phyloP scores from a whole-genome alignment of 1,284 basidiomycete genomes.

The Ceratobasidium sp. region DNA sequence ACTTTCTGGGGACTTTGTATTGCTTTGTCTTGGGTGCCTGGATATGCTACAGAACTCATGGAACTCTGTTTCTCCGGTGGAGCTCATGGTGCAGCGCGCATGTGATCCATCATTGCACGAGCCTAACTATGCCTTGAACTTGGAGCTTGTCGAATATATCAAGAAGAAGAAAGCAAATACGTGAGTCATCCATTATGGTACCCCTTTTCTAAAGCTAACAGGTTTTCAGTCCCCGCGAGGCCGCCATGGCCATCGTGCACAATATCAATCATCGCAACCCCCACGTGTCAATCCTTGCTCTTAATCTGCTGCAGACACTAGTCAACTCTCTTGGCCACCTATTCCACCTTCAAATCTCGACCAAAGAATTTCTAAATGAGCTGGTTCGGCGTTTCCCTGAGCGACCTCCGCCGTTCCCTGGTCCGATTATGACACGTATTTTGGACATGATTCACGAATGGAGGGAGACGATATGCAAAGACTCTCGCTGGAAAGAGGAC shows the following conservation, averaged over 20 bases:
- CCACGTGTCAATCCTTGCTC: constrained; percentile 83
- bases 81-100: constrained; percentile 77
- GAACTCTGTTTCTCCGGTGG: constrained; percentile 60
- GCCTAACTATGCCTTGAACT: constrained; percentile 90
- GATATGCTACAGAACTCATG: constrained; percentile 42
- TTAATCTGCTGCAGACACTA: constrained; percentile 88
- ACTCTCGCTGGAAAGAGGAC: constrained; percentile 95
- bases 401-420: constrained; percentile 92
- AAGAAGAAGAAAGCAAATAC: constrained; percentile 97
- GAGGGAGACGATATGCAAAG: constrained; percentile 92
- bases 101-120: constrained; percentile 88
- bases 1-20: background rate
- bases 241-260: constrained; percentile 81
- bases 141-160: constrained; percentile 93
- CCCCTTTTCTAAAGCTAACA: background rate
- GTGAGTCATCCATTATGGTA: constrained; percentile 57
- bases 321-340: constrained; percentile 97
- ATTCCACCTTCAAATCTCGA: constrained; percentile 96
- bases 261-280: constrained; percentile 89
- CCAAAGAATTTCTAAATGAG: constrained; percentile 98
- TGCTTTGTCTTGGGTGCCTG: constrained; percentile 11
- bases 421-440: constrained; percentile 93
- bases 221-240: constrained; percentile 76
- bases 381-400: constrained; percentile 98
- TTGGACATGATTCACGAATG: constrained; percentile 93